phyloP scores from a whole-genome alignment of 2,329 filamentous ascomycete species.

The Samsoniella hepiali region DNA sequence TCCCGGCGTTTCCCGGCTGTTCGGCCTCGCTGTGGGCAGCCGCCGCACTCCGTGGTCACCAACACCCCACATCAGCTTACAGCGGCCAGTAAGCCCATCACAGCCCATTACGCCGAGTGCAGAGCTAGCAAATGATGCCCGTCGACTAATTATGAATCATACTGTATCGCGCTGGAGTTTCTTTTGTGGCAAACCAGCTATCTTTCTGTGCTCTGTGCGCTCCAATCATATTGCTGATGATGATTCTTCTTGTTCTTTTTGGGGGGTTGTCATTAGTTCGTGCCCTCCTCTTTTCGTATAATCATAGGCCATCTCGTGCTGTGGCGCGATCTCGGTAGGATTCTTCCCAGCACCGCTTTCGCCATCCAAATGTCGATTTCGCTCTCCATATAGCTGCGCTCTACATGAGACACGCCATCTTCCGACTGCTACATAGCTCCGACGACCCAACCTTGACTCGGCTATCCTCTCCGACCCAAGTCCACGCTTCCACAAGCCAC shows the following conservation, averaged over 20 bases:
- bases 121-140: constrained; percentile 1
- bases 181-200: background rate
- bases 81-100: background rate
- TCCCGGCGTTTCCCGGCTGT: constrained; percentile 19
- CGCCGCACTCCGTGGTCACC: constrained; percentile 10
- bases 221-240: no score
- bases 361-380: no score
- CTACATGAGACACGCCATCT: constrained; percentile 69
- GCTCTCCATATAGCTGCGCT: background rate
- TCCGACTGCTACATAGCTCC: constrained; percentile 65
- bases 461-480: constrained; percentile 56
- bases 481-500: constrained; percentile 88
- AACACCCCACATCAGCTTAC: constrained; percentile 16
- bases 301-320: background rate
- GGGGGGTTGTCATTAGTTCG: background rate
- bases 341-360: background rate
- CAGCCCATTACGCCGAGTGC: constrained; percentile 12
- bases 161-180: background rate
- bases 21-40: constrained; percentile 5
- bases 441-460: constrained; percentile 64
- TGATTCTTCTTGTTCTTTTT: background rate
- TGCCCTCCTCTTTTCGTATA: background rate
- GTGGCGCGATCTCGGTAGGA: background rate
- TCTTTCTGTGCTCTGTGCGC: no score
- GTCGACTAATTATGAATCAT: constrained; percentile 18